Conservation (phyloP, 768 basidiomycete species). For the Xanthoconium stramineum region DNA sequence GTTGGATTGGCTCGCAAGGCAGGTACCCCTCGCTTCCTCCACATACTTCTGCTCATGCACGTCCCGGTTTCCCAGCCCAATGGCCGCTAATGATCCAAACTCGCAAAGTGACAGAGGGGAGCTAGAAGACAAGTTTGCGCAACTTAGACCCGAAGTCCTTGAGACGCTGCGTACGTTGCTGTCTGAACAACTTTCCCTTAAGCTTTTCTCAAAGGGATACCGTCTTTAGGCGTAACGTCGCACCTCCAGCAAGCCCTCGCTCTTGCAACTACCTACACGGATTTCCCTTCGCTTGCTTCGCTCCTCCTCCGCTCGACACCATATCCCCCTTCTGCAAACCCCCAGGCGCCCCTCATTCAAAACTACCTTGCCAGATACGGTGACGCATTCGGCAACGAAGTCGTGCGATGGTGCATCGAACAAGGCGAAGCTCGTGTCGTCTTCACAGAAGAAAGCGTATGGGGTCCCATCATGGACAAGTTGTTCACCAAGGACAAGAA, state of each 20-base stretch:
- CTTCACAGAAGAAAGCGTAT: slow-evolving; percentile 70
- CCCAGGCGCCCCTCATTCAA: slow-evolving; percentile 59
- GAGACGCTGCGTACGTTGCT: slow-evolving; percentile 71
- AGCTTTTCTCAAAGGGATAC: background rate
- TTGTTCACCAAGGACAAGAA: slow-evolving; percentile 49
- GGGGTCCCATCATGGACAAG: slow-evolving; percentile 61
- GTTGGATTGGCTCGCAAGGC: slow-evolving; percentile 67
- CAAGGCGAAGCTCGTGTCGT: slow-evolving; percentile 81
- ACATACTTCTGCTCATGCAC: background rate
- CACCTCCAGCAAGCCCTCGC: slow-evolving; percentile 69
- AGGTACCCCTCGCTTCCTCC: slow-evolving; percentile 2
- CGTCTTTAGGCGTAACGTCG: slow-evolving; percentile 56
- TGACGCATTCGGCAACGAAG: slow-evolving; percentile 80
- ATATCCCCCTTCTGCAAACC: slow-evolving; percentile 63
- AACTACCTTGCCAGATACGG: slow-evolving; percentile 75
- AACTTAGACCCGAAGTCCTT: slow-evolving; percentile 72
- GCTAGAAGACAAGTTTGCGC: slow-evolving; percentile 63
- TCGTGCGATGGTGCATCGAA: slow-evolving; percentile 93
- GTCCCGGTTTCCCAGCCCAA: slow-evolving; percentile 34
- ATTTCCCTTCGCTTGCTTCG: slow-evolving; percentile 81
- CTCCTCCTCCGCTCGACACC: slow-evolving; percentile 71
- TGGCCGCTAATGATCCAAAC: slow-evolving; percentile 45
- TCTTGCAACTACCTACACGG: slow-evolving; percentile 83
- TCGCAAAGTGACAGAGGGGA: slow-evolving; percentile 54
- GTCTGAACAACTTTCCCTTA: background rate